Evolutionary conservation across 805 yeast genomes (phyloP), one percentile per base, ranked within the genome.

Genomic region (Blastobotrys mokoenaii): DNA sequence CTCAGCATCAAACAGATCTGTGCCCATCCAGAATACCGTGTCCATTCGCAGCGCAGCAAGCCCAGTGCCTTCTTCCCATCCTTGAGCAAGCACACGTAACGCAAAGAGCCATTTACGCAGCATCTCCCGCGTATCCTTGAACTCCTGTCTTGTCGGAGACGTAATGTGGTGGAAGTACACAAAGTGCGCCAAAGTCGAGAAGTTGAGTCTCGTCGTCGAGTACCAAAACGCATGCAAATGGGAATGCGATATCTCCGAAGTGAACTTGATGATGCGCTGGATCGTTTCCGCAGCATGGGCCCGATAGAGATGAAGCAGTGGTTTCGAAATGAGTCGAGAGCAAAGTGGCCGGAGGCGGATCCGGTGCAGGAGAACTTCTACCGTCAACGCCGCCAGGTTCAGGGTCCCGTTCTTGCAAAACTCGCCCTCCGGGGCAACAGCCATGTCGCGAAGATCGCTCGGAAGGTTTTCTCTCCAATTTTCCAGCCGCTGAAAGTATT

Each of bases 31-130:
- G 34, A 63, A 61, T 11, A 61, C 53, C 1, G 61, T 49, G 22
- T 61, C 65, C 57, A 62, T 56, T 4, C 65, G 45, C 41, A 57
- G 51, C 2, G 56, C 52, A 1, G 66, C 66, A 9, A 61, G 47
- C n/a, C 66, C 65, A 20, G 65, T 52, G 20, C 66, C 66, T 46
- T 62, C 66, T 39, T 55, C 63, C 67, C 67, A 63, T 1, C 62
- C 60, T 34, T 60, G 61, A 31, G 55, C 51, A 20, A 63, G 45
- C 1, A 58, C 59, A 25, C 64, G 54, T 29, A 63, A 30, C 9
- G 63, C 58, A 54, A 57, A 59, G 9, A 60, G 50, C 65, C 65
- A 62, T 27, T 60, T 58, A 8, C 63, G 51, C 40, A 61, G 49
- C 11, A 49, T 45, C n/a, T 55, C 58, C 2, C 52, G 48, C 15